Percentiles rank a stretch among this genome's conserved stretches.
Conservation (phyloP, 2,329 filamentous ascomycete species). For the Calonectria henricotiae region DNA sequence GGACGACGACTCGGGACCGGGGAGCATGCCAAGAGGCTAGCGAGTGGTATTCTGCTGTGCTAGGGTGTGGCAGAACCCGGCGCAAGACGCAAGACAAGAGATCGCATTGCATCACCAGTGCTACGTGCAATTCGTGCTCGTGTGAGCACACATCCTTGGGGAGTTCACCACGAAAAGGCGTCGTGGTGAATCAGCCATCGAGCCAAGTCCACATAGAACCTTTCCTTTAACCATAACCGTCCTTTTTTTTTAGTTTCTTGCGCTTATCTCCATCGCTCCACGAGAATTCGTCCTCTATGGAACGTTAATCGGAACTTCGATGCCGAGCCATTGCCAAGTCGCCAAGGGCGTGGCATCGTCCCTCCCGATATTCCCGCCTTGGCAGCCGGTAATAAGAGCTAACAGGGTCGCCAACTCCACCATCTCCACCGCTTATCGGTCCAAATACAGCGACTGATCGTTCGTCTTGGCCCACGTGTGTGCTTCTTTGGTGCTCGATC, state of each 20-base stretch:
- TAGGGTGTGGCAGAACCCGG: neutral
- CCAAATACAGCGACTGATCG: neutral
- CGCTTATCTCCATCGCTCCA: slow-evolving; percentile 18
- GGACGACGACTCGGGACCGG: neutral
- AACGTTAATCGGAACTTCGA: slow-evolving; percentile 20
- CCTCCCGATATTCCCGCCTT: slow-evolving; percentile 24
- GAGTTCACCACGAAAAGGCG: neutral
- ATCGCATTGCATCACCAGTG: slow-evolving; percentile 2
- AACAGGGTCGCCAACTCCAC: slow-evolving; percentile 1
- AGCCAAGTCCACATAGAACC: slow-evolving; percentile 1
- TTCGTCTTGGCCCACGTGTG: neutral
- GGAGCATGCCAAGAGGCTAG: slow-evolving; percentile 7
- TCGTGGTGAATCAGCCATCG: neutral
- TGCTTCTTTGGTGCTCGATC: slow-evolving; percentile 10
- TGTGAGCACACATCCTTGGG: slow-evolving; percentile 8
- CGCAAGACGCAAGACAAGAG: neutral
- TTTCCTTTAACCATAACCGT: slow-evolving; percentile 13
- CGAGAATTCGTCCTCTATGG: neutral
- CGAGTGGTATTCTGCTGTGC: neutral
- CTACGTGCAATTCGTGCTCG: neutral
- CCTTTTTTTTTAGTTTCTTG: neutral
- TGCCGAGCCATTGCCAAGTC: slow-evolving; percentile 22
- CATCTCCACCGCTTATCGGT: slow-evolving; percentile 6
- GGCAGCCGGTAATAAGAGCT: slow-evolving; percentile 10
- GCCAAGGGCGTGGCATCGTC: slow-evolving; percentile 21